Evolutionary conservation across 345 rosid species (phyloP).

Genomic region (Gynandropsis gynandra): DNA sequence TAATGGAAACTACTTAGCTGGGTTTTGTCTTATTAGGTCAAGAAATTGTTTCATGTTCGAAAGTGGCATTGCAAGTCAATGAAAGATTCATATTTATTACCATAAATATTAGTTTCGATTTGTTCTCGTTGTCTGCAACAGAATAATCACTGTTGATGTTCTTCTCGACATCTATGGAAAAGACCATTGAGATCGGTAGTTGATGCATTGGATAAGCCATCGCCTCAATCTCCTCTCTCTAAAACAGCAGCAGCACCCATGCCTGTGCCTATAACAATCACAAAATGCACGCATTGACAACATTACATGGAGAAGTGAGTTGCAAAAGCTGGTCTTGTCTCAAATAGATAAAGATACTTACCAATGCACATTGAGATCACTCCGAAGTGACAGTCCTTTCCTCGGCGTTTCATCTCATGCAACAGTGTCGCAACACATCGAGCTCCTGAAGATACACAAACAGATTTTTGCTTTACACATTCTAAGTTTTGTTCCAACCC

Average conservation of each 20-base stretch:
- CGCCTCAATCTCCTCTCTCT: constrained; percentile 66
- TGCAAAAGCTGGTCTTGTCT: neutral
- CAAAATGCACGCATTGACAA: neutral
- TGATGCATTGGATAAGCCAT: constrained; percentile 42
- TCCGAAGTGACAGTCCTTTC: constrained; percentile 81
- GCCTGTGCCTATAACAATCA: constrained; percentile 45
- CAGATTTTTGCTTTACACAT: neutral
- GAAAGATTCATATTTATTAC: constrained; percentile 9
- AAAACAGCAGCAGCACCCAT: constrained; percentile 96
- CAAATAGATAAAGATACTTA: neutral
- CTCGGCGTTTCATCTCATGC: constrained; percentile 87
- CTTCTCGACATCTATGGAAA: constrained; percentile 34
- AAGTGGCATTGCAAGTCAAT: constrained; percentile 4
- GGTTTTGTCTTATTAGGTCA: too few species aligned
- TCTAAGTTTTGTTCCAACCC: neutral
- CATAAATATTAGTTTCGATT: too few species aligned
- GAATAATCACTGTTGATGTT: too few species aligned
- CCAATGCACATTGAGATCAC: constrained; percentile 98
- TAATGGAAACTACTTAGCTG: too few species aligned
- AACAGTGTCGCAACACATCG: constrained; percentile 81
- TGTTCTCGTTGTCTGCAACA: neutral
- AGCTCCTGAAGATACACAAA: constrained; percentile 48
- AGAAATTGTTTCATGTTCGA: neutral
- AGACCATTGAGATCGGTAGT: constrained; percentile 22
- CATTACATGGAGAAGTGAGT: neutral